These are phyloP conservation scores for Cryptosporidium parvum DNA, from an alignment of 169 alveolate species.

Conservation along the genomic window DNA sequence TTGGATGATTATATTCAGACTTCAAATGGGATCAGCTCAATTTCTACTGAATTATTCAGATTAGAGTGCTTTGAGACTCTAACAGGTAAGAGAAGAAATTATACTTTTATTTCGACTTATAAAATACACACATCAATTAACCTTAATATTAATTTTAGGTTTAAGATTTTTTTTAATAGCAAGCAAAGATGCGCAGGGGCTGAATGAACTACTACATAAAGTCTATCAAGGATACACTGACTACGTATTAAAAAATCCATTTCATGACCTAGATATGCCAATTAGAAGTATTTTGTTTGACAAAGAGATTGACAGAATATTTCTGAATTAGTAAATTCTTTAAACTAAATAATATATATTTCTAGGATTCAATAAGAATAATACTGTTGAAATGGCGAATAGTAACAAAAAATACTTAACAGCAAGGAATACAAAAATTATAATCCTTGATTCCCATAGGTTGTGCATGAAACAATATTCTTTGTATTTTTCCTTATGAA, in stretches of 20 bases:
- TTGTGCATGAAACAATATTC: neutral
- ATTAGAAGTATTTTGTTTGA: slow-evolving; percentile 86
- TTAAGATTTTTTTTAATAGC: slow-evolving; percentile 82
- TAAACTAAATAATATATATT: too few species aligned
- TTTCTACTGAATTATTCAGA: slow-evolving; percentile 89
- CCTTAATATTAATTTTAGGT: slow-evolving; percentile 30
- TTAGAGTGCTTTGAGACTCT: slow-evolving; percentile 91
- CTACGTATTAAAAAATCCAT: slow-evolving; percentile 93
- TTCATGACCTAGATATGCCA: slow-evolving; percentile 93
- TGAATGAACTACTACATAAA: slow-evolving; percentile 81
- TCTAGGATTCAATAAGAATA: neutral
- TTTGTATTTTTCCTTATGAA: too few species aligned
- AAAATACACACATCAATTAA: neutral
- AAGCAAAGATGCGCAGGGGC: slow-evolving; percentile 70
- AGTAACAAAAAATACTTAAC: too few species aligned
- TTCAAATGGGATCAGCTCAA: slow-evolving; percentile 87
- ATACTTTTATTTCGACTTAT: too few species aligned
- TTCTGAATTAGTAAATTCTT: slow-evolving; percentile 28
- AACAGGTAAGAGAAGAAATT: slow-evolving; percentile 85
- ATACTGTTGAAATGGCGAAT: too few species aligned
- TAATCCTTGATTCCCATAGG: neutral
- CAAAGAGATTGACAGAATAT: slow-evolving; percentile 78
- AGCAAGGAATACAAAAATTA: too few species aligned
- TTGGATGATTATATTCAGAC: slow-evolving; percentile 75
- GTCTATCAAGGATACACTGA: slow-evolving; percentile 92